These are phyloP conservation scores for Trametes maxima DNA, from an alignment of 768 basidiomycete genomes.

Conservation along the genomic window DNA sequence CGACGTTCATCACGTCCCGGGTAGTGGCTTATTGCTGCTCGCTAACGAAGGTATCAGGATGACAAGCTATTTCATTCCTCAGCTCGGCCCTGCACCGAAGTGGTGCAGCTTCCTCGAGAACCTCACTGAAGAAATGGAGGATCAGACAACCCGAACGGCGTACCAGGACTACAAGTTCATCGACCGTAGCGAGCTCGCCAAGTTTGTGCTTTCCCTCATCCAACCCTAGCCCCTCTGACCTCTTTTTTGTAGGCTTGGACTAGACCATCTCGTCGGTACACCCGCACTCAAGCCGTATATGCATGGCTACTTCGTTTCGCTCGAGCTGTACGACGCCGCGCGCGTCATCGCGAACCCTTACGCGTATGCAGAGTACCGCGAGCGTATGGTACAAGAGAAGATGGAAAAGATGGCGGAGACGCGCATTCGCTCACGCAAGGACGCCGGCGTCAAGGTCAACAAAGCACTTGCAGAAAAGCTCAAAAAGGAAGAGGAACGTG, in stretches of 20 bases:
- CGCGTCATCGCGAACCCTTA: conserved; percentile 96
- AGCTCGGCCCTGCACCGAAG: conserved; percentile 92
- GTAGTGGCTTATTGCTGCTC: conserved; percentile 85
- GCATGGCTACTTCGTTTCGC: conserved; percentile 98
- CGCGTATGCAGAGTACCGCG: conserved; percentile 92
- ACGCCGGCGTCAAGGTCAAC: conserved; percentile 70
- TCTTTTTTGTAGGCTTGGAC: conserved; percentile 64
- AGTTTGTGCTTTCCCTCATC: conserved; percentile 50
- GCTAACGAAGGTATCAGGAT: conserved; percentile 98
- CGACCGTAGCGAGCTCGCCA: conserved; percentile 80
- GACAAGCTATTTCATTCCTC: conserved; percentile 93
- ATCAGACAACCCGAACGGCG: conserved; percentile 71
- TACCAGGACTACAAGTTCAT: conserved; percentile 99
- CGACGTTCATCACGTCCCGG: conserved; percentile 86
- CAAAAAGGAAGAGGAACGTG: conserved; percentile 63
- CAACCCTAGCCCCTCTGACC: not conserved
- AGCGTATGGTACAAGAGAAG: conserved; percentile 83
- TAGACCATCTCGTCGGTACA: conserved; percentile 94
- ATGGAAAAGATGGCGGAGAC: conserved; percentile 93
- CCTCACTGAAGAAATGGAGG: conserved; percentile 98
- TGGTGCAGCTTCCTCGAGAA: conserved; percentile 99
- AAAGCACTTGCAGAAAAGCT: conserved; percentile 88
- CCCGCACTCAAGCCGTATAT: conserved; percentile 98
- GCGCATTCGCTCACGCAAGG: conserved; percentile 84
- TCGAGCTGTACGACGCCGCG: conserved; percentile 95